Evolutionary conservation across 768 basidiomycete species (phyloP), one percentile per base, ranked within the genome.

Genomic region (Cyclocybe aegerita): DNA sequence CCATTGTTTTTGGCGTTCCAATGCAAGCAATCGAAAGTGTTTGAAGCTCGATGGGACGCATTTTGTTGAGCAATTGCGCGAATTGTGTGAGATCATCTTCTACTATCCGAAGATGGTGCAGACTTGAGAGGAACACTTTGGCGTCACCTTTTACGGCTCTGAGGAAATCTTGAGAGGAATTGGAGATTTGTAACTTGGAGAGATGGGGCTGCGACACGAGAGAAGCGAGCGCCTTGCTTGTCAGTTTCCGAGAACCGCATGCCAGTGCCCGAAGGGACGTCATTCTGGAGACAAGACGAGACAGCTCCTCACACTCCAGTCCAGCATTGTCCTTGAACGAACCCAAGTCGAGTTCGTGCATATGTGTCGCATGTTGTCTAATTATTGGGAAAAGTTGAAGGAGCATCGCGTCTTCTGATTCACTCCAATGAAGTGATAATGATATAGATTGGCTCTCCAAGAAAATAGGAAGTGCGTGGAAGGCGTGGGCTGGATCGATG

Each of bases 341-440:
- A n/a, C 53, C 52, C 5, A 57, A 32, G 33, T 57, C 56, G 12
- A 57, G 53, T 43, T 57, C 56, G 35, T 51, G 39, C 49, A 54
- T 54, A 23, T 54, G 50, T 8, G 45, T 29, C 7, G 56, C 56
- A 31, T 48, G 33, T 30, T 37, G 8, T n/a, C 40, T 40, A 30
- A 57, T 54, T 2, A 42, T 37, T 1, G 33, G 42, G 35, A 54
- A 50, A 15, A 57, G 15, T 4, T 10, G 23, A 12, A 33, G 15
- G 12, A 49, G 7, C 11, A 23, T 41, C n/a, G 7, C 32, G 30
- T 37, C 12, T 7, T 10, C 37, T 0, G 43, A 12, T 12, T 44
- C 39, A 29, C 40, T 48, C 56, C 52, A 54, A 9, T 46, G 46
- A 6, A 57, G 41, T 9, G 49, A 51, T 30, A 57, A 23, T 10